Percentiles rank a stretch among this genome's conserved stretches.
Evolutionary conservation across 2,329 filamentous ascomycete species (phyloP).

Genomic region (Talaromyces verruculosus): DNA sequence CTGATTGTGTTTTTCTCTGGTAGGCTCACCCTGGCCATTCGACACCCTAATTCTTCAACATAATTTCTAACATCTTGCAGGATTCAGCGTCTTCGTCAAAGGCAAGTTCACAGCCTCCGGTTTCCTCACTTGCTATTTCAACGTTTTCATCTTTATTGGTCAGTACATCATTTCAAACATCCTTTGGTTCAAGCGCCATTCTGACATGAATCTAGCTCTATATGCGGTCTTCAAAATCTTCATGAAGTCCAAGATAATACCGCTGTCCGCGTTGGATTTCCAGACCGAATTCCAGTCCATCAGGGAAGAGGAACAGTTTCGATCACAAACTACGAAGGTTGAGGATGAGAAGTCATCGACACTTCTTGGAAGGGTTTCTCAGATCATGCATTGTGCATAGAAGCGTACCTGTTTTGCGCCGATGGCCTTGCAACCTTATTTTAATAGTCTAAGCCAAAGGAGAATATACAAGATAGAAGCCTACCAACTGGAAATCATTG

Average conservation of each 20-base stretch:
- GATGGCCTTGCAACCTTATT: background rate
- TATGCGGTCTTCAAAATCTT: slow-evolving; percentile 24
- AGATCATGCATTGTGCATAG: background rate
- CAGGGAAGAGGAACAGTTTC: slow-evolving; percentile 8
- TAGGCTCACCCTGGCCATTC: background rate
- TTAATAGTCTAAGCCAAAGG: background rate
- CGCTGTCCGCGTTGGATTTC: slow-evolving; percentile 19
- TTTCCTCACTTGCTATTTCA: slow-evolving; percentile 67
- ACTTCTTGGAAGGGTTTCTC: background rate
- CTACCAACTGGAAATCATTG: background rate
- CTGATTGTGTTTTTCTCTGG: slow-evolving; percentile 38
- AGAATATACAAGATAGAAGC: background rate
- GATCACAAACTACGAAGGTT: background rate
- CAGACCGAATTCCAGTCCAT: slow-evolving; percentile 18
- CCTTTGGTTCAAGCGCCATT: background rate
- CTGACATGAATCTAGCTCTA: slow-evolving; percentile 7
- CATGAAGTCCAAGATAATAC: slow-evolving; percentile 22
- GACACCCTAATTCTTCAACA: too few species aligned
- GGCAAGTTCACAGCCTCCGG: slow-evolving; percentile 45
- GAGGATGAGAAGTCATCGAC: background rate
- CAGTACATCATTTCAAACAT: slow-evolving; percentile 44
- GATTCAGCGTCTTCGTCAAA: slow-evolving; percentile 66
- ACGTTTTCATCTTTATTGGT: slow-evolving; percentile 60
- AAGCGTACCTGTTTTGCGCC: background rate
- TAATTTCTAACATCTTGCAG: background rate